A percentile compares a stretch with the other conserved stretches of the same genome.
Evolutionary conservation across 208 protist species (phyloP).

Genomic region (Acanthamoeba lenticulata): DNA sequence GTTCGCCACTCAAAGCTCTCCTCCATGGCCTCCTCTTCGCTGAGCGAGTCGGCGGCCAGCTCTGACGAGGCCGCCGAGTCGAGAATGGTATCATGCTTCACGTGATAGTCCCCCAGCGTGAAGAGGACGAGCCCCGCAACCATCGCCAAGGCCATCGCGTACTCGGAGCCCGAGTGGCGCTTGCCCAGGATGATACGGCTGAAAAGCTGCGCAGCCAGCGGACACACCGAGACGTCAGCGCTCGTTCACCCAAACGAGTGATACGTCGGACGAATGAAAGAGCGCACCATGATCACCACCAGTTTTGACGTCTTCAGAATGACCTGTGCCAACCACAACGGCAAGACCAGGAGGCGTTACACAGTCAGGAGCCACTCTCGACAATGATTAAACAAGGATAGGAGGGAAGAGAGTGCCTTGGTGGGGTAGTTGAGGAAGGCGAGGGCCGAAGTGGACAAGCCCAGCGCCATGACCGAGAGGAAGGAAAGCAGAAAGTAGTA

Average conservation of each 20-base stretch:
- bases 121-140: background rate
- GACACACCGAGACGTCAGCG: background rate
- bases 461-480: conserved; percentile 32
- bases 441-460: background rate
- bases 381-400: too few relatives aligned
- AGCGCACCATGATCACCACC: conserved; percentile 31
- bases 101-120: background rate
- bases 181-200: background rate
- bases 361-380: background rate
- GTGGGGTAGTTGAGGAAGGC: conserved; percentile 32
- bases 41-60: too few relatives aligned
- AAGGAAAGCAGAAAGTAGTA: conserved; percentile 10
- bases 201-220: background rate
- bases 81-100: background rate
- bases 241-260: too few relatives aligned
- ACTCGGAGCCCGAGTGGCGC: background rate
- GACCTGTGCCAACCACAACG: background rate
- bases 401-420: background rate
- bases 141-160: conserved; percentile 15
- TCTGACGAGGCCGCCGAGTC: background rate
- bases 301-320: conserved; percentile 9
- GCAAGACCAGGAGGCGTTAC: background rate
- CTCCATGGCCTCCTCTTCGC: background rate
- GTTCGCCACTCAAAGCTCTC: background rate
- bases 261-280: background rate